Conservation (phyloP, 371 early-diverging fungal species). For the Mortierella sp. region DNA sequence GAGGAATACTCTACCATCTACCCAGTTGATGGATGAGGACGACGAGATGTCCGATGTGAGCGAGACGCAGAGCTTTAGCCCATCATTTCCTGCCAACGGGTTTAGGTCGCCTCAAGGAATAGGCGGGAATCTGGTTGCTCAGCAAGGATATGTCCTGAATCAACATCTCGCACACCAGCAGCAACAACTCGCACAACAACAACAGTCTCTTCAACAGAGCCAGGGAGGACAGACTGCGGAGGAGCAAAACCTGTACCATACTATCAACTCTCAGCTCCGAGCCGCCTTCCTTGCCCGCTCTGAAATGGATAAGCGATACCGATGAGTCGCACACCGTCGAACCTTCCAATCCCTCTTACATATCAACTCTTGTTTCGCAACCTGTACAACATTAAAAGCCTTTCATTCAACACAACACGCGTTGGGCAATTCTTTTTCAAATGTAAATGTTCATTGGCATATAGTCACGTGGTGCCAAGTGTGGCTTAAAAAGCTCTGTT, state of each 20-base stretch:
- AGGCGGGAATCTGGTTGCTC: neutral
- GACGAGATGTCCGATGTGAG: conserved; percentile 11
- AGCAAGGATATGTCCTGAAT: neutral
- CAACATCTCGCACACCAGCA: conserved; percentile 9
- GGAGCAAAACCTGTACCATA: conserved; percentile 24
- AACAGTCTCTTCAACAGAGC: conserved; percentile 1
- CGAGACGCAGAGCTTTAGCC: neutral
- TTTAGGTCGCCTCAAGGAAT: neutral
- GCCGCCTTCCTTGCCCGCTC: conserved; percentile 47
- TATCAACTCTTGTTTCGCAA: neutral
- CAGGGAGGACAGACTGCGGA: conserved; percentile 1
- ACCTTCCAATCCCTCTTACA: neutral
- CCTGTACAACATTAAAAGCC: neutral
- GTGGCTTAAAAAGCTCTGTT: conserved; percentile 11
- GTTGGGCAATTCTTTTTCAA: neutral
- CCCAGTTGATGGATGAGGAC: conserved; percentile 1
- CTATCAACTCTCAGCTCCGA: conserved; percentile 54
- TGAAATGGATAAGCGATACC: conserved; percentile 28
- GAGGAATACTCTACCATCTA: neutral
- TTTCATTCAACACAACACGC: too few species aligned
- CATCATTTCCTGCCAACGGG: too few species aligned
- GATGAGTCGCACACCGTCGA: neutral
- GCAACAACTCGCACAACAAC: conserved; percentile 18
- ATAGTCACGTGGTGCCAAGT: neutral
- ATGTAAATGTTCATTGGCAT: too few species aligned